Conservation (phyloP, 352 stramenopile species). For the Elongisporangium undulatum region DNA sequence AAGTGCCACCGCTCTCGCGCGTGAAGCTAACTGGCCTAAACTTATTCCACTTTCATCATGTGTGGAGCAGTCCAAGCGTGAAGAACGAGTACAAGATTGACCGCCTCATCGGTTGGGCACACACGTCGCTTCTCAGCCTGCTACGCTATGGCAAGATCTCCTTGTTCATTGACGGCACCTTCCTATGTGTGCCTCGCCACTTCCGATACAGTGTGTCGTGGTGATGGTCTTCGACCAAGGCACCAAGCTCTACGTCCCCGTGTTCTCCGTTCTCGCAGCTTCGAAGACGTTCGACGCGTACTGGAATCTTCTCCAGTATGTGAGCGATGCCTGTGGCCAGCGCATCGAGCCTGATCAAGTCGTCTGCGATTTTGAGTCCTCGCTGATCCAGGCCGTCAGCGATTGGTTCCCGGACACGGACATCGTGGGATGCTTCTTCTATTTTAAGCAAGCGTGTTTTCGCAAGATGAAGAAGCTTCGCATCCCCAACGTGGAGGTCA, state of each 20-base stretch:
- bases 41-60: conserved; percentile 19
- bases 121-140: conserved; percentile 2
- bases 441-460: conserved; percentile 17
- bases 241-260: conserved; percentile 4
- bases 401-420: conserved; percentile 8
- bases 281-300: conserved; percentile 8
- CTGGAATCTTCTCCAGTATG: conserved; percentile 7
- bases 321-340: conserved; percentile 5
- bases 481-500: conserved; percentile 7
- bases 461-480: conserved; percentile 11
- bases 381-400: conserved; percentile 8
- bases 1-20: conserved; percentile 6
- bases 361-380: conserved; percentile 13
- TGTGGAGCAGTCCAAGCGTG: too few relatives aligned
- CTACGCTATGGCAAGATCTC: conserved; percentile 5
- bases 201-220: conserved; percentile 5
- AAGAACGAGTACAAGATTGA: conserved; percentile 15
- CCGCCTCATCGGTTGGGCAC: conserved; percentile 20
- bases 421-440: conserved; percentile 12
- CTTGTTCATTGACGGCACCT: conserved; percentile 6
- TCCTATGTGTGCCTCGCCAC: conserved; percentile 5
- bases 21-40: conserved; percentile 7
- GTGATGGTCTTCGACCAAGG: conserved; percentile 8
- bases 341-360: conserved; percentile 3
- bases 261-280: conserved; percentile 6